These are phyloP conservation scores for Podaxis mareebaensis DNA, from an alignment of 768 basidiomycete genomes.

Conservation along the genomic window DNA sequence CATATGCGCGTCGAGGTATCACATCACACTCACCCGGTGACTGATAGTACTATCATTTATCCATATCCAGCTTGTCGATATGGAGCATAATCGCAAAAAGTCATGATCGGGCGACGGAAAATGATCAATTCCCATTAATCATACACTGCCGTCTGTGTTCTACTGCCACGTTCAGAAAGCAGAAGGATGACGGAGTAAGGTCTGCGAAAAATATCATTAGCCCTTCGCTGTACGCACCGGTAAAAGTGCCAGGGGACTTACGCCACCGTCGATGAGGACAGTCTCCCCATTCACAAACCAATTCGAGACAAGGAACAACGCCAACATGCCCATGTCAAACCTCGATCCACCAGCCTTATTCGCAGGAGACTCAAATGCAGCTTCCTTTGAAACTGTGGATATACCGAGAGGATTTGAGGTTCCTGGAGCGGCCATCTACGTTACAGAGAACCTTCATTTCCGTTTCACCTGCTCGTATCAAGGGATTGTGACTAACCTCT, in stretches of 20 bases:
- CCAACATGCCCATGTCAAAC: conserved; percentile 44
- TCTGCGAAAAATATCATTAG: conserved; percentile 21
- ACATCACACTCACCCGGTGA: no score
- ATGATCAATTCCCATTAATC: no score
- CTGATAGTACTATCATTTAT: no score
- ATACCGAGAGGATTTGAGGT: conserved; percentile 26
- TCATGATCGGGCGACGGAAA: no score
- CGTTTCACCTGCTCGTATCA: not conserved
- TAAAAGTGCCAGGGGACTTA: conserved; percentile 27
- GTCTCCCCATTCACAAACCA: conserved; percentile 52
- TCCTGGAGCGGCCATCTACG: conserved; percentile 32
- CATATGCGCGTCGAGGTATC: no score
- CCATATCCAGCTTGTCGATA: no score
- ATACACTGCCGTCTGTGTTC: not conserved
- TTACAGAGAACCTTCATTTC: not conserved
- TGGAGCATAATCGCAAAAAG: no score
- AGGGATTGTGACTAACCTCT: conserved; percentile 17
- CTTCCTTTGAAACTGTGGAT: conserved; percentile 22
- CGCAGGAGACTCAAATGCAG: conserved; percentile 36
- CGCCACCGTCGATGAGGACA: conserved; percentile 49
- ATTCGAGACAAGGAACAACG: conserved; percentile 44
- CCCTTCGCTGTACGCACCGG: not conserved
- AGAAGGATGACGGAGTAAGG: conserved; percentile 37
- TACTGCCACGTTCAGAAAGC: conserved; percentile 27
- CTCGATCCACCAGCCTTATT: conserved; percentile 34